Evolutionary conservation across 2,329 filamentous ascomycete genomes (phyloP).

Genomic region (Diplodia corticola): DNA sequence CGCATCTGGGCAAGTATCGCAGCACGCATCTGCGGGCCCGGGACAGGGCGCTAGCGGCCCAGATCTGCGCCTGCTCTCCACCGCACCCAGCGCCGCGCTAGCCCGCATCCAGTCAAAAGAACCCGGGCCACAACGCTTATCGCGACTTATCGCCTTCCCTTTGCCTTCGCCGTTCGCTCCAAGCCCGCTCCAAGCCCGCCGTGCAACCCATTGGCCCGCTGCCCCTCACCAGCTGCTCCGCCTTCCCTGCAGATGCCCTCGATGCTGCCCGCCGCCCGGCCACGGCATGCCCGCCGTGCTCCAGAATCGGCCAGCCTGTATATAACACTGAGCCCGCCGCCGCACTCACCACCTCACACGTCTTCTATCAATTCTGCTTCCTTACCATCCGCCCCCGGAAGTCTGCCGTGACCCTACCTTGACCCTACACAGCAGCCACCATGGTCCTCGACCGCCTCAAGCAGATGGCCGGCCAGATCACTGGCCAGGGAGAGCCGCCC

Average conservation of each 20-base stretch:
- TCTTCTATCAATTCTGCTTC: background rate
- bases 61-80: conserved; percentile 7
- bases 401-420: background rate
- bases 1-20: conserved; percentile 18
- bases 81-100: conserved; percentile 12
- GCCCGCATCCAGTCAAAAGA: conserved; percentile 1
- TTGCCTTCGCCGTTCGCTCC: background rate
- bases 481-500: conserved; percentile 53
- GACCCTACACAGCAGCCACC: conserved; percentile 25
- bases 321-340: conserved; percentile 4
- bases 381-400: background rate
- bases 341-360: background rate
- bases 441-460: conserved; percentile 66
- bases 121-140: conserved; percentile 17
- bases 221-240: conserved; percentile 11
- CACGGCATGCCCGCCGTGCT: background rate
- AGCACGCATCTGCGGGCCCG: background rate
- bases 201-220: background rate
- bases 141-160: conserved; percentile 2
- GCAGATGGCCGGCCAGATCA: conserved; percentile 63
- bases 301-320: background rate
- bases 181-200: background rate
- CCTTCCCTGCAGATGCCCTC: background rate
- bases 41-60: background rate
- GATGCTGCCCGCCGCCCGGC: conserved; percentile 3